Conservation (phyloP, 169 alveolate genomes). For the Eimeria maxima region DNA sequence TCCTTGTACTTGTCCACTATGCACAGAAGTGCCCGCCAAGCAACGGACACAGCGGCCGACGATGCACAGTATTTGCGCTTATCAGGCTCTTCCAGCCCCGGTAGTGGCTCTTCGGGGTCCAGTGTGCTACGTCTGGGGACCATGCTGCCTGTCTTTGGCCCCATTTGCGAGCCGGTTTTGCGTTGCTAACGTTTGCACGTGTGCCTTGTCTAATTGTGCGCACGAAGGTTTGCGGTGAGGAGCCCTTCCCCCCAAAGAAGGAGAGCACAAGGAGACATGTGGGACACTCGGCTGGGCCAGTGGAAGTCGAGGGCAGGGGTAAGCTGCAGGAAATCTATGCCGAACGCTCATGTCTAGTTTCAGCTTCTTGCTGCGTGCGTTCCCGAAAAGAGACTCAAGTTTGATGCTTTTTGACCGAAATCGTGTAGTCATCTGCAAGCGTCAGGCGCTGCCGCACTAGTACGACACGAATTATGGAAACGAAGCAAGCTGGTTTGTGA, state of each 20-base stretch:
- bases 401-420: neutral
- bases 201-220: neutral
- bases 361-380: neutral
- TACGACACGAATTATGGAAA: neutral
- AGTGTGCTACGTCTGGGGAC: neutral
- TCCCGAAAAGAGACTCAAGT: no score
- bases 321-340: neutral
- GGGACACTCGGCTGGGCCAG: slow-evolving; percentile 82
- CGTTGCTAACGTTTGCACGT: neutral
- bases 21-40: neutral
- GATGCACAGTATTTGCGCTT: neutral
- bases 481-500: neutral
- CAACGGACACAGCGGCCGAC: neutral
- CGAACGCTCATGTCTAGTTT: neutral
- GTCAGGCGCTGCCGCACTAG: neutral
- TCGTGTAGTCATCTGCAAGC: neutral
- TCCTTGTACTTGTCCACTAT: neutral
- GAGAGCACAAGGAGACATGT: slow-evolving; percentile 62
- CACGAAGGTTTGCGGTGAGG: slow-evolving; percentile 43
- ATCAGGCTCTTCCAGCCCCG: neutral
- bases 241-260: slow-evolving; percentile 75
- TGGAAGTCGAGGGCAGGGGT: slow-evolving; percentile 81
- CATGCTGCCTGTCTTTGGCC: neutral
- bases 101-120: neutral
- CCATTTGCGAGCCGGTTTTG: neutral